Base-by-base conservation (phyloP, 345 rosid genomes). In the Hevea brasiliensis region DNA sequence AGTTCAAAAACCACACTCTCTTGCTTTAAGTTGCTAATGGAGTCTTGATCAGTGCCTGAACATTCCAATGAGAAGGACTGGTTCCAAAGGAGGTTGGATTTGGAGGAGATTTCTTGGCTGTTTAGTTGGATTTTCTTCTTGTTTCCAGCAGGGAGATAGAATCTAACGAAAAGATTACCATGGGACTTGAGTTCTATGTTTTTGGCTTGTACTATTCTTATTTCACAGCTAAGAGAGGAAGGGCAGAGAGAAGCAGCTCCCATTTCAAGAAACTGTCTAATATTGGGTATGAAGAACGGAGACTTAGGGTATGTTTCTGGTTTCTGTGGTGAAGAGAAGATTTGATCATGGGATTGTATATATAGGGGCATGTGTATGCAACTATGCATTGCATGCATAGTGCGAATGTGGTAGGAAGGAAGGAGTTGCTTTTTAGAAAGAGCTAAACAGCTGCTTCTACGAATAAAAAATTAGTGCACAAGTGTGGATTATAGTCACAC, bases 181-280 rank as follows among this genome's bases (percentile, higher is more conserved):
- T 75, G 61, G 37, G 37, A 32, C 37, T 32, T 32, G 37, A 32
- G 37, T 32, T 32, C 41, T 86, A 84, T 53, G 85, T 90, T 92
- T 77, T 85, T 92, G 66, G 97, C 97, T 81, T 87, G 83, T 53
- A 80, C 27, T 81, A 94, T 82, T 69, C 37, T 70, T 84, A 94
- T 71, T 75, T 94, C 79, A 59, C 84, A 90, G 74, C 78, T 80
- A 70, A 89, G 81, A 56, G 87, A 84, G 44, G 83, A 62, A 41
- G 42, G 44, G 47, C 53, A n/a, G 41, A 27, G 41, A 32, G 75
- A 47, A 72, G 71, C 44, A 4, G 37, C 37, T 1, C 37, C 37
- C 37, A 32, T 32, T 2, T 32, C 37, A 32, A 32, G 37, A 32
- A 32, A 32, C 4, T 32, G 37, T 32, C 2, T 4, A 32, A 4